Percentiles rank a stretch among this genome's conserved stretches.
These are phyloP conservation scores for Quercus phellos DNA, from an alignment of 331 rosid species.

Conservation along the genomic window DNA sequence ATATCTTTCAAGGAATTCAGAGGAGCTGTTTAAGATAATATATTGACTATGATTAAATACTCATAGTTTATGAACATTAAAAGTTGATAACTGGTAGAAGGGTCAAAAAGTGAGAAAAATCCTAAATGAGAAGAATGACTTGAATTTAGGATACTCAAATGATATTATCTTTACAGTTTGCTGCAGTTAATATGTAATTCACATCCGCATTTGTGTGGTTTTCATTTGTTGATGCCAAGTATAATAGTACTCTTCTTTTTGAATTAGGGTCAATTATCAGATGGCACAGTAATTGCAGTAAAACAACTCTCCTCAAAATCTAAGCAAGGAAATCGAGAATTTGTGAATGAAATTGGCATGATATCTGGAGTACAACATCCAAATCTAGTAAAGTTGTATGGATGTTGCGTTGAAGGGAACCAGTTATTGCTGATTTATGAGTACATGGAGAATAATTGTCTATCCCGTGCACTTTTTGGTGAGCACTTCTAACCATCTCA, in stretches of 20 bases:
- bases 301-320: slow-evolving; percentile 93
- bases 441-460: slow-evolving; percentile 91
- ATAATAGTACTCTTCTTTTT: slow-evolving; percentile 15
- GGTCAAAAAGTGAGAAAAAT: neutral
- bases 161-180: neutral
- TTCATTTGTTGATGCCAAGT: neutral
- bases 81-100: neutral
- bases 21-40: neutral
- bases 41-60: neutral
- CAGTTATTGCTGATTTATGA: slow-evolving; percentile 77
- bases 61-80: neutral
- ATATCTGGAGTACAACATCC: slow-evolving; percentile 89
- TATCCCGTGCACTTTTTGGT: slow-evolving; percentile 87
- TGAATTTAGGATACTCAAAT: neutral
- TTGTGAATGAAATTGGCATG: slow-evolving; percentile 90
- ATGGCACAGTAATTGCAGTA: slow-evolving; percentile 84
- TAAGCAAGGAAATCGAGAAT: slow-evolving; percentile 95
- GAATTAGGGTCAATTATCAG: slow-evolving; percentile 74
- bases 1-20: neutral
- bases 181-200: too few species aligned
- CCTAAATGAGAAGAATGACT: neutral
- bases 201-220: neutral
- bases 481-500: slow-evolving; percentile 24
- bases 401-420: slow-evolving; percentile 91
- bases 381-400: slow-evolving; percentile 87